A percentile compares a stretch with the other conserved stretches of the same genome.
Conservation (phyloP, 805 yeast species). For the Ogataea glucozyma region DNA sequence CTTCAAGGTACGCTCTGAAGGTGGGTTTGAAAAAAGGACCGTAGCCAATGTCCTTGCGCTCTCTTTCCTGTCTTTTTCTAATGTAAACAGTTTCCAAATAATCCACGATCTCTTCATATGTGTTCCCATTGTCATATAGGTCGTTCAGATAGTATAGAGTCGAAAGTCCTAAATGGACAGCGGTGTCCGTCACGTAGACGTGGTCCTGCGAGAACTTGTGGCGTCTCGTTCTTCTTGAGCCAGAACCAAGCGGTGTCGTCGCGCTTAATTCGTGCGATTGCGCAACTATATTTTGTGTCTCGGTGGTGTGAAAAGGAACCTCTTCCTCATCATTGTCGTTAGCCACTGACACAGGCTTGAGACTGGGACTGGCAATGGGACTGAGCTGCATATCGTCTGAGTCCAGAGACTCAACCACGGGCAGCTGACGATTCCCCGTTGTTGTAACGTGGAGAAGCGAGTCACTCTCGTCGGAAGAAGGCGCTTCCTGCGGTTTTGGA, state of each 20-base stretch:
- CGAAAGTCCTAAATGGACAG: slow-evolving; percentile 35
- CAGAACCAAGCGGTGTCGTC: background rate
- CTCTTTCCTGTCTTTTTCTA: slow-evolving; percentile 25
- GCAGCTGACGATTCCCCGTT: background rate
- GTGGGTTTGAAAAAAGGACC: slow-evolving; percentile 32
- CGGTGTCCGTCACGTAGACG: slow-evolving; percentile 38
- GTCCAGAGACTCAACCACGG: slow-evolving; percentile 6
- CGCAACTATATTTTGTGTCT: slow-evolving; percentile 1
- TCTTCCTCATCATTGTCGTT: background rate
- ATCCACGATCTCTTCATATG: slow-evolving; percentile 31
- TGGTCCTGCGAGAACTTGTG: slow-evolving; percentile 37
- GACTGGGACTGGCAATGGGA: background rate
- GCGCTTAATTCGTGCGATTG: slow-evolving; percentile 5
- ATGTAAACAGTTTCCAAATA: slow-evolving; percentile 30
- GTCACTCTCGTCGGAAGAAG: slow-evolving; percentile 4
- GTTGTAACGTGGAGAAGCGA: background rate
- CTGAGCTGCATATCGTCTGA: slow-evolving; percentile 4
- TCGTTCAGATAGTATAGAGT: slow-evolving; percentile 31
- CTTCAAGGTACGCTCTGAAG: slow-evolving; percentile 25
- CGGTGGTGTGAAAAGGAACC: background rate
- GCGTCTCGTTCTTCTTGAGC: slow-evolving; percentile 28
- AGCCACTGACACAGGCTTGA: too few species aligned
- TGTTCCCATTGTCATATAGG: slow-evolving; percentile 31
- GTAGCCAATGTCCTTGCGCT: slow-evolving; percentile 29
- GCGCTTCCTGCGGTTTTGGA: background rate